Evolutionary conservation across 106 monocot species (phyloP).

Genomic region (Allium fistulosum): DNA sequence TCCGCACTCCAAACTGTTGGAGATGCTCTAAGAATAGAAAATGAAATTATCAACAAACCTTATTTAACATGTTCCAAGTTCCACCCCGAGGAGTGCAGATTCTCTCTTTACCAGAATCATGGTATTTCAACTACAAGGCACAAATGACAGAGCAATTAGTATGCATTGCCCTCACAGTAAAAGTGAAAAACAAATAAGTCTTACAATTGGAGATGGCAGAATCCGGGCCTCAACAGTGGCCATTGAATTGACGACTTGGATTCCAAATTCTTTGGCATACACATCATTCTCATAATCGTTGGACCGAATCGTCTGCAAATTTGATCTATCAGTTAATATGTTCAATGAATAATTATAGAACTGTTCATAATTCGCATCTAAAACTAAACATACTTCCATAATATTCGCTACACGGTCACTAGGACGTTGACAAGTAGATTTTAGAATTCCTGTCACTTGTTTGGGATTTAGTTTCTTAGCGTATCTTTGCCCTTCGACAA

Average conservation of each 20-base stretch:
- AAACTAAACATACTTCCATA: neutral
- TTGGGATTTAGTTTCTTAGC: slow-evolving; percentile 7
- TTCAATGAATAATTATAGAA: neutral
- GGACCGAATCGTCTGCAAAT: neutral
- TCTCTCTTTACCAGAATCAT: no score
- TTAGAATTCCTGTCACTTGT: no score
- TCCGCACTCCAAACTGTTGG: no score
- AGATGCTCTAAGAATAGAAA: no score
- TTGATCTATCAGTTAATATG: no score
- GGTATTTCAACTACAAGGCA: no score
- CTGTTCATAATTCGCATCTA: neutral
- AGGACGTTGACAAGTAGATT: slow-evolving; percentile 18
- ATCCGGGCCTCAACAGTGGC: slow-evolving; percentile 29
- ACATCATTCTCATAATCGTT: slow-evolving; percentile 40
- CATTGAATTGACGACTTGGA: slow-evolving; percentile 15
- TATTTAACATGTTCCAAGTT: slow-evolving; percentile 15
- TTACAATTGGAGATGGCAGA: slow-evolving; percentile 3
- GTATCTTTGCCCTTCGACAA: slow-evolving; percentile 32
- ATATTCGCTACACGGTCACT: slow-evolving; percentile 10
- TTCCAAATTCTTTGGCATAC: neutral
- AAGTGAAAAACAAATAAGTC: no score
- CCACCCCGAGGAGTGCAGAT: slow-evolving; percentile 22
- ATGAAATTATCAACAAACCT: slow-evolving; percentile 12
- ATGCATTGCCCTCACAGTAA: no score
- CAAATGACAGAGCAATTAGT: no score